A percentile compares a stretch with the other conserved stretches of the same genome.
Conservation (phyloP, 2,329 filamentous ascomycete genomes). For the Aspergillus flavus region DNA sequence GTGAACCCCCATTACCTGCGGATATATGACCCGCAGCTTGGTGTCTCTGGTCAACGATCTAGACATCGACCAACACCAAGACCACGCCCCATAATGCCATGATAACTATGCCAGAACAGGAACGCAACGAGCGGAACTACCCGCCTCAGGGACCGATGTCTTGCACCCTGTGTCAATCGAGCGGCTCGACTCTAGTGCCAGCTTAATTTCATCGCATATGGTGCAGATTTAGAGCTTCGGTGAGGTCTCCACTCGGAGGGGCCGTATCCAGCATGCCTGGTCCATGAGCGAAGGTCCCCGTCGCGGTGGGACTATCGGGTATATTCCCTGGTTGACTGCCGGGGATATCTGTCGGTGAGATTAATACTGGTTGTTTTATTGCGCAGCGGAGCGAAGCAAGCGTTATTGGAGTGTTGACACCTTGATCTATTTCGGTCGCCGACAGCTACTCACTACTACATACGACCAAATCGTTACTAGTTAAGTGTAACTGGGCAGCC, state of each 20-base stretch:
- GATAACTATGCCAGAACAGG: neutral
- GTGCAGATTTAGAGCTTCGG: neutral
- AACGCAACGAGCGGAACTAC: neutral
- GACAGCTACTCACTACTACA: neutral
- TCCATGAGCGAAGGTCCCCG: neutral
- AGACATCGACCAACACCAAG: neutral
- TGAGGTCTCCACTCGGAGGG: neutral
- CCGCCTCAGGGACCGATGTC: neutral
- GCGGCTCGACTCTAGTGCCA: neutral
- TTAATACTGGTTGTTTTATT: neutral
- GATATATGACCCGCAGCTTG: neutral
- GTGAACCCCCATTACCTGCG: neutral
- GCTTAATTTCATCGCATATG: neutral
- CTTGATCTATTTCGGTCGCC: neutral
- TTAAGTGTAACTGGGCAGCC: neutral
- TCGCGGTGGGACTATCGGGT: neutral
- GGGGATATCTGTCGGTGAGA: neutral
- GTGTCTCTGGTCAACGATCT: neutral
- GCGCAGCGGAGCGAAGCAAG: no score
- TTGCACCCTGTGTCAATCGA: neutral
- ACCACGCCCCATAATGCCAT: neutral
- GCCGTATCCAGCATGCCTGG: neutral
- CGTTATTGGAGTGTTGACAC: neutral
- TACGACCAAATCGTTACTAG: neutral
- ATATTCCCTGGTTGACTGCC: neutral